Evolutionary conservation across 768 basidiomycete species (phyloP), one percentile per base, ranked within the genome.

Genomic region (Tricholoma sp.): DNA sequence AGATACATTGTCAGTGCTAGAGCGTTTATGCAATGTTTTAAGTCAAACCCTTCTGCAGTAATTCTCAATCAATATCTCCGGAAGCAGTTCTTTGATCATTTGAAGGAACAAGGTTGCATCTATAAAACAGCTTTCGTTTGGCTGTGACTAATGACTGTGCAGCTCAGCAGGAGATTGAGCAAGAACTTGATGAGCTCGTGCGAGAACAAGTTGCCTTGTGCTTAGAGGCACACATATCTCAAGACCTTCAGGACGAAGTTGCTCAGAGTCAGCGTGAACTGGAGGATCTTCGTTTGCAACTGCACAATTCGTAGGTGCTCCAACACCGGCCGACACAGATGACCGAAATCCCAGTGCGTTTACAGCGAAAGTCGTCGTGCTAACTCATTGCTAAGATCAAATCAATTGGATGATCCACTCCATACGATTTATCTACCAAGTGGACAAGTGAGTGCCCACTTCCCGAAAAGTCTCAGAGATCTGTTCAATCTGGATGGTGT

Each of bases 241-340:
- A 74, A 42, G 68, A 76, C 6, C 67, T 81, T n/a, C 80, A 80
- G 57, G 69, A 76, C 6, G 76, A 83, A 56, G 67, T 85, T 1
- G 69, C 66, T 6, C 59, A 66, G n/a, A 76, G 78, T 56, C 75
- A 75, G 59, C 62, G 57, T 6, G 72, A 81, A 59, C 70, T 85
- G 8, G 76, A 79, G 20, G 69, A 76, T 54, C 70, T 80, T 20
- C 74, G 77, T 52, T 67, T 74, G 17, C 67, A 74, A 9, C 69
- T 85, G 9, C 78, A 83, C 60, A 85, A 86, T 62, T 81, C 81
- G 84, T 85, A 59, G 58, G 82, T 73, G 3, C 17, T n/a, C 6
- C 15, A n/a, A 18, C 28, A 9, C 20, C 41, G 9, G 15, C 47
- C 54, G 6, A 6, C 18, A 6, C 33, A 15, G 2, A 6, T 3